Percentiles rank a stretch among this genome's conserved stretches.
phyloP scores from a whole-genome alignment of 1,139 yeast species.

The Candida mesenterica region DNA sequence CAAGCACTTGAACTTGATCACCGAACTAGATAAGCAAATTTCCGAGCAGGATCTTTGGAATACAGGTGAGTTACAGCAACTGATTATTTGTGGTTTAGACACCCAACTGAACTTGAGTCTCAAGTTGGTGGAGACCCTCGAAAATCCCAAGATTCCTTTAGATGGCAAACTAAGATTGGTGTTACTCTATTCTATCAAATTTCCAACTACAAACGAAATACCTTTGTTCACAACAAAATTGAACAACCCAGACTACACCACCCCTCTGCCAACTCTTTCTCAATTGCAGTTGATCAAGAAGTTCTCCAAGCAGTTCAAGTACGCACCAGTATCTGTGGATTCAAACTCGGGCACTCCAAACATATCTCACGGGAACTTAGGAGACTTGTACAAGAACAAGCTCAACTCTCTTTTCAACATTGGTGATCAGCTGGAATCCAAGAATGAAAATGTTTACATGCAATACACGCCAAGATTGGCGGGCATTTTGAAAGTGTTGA shows the following conservation, averaged over 20 bases:
- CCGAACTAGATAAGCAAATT: conserved; percentile 77
- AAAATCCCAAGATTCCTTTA: conserved; percentile 25
- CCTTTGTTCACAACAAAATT: conserved; percentile 26
- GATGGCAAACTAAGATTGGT: conserved; percentile 49
- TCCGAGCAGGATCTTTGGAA: conserved; percentile 68
- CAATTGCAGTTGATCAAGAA: conserved; percentile 34
- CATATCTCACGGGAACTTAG: conserved; percentile 15
- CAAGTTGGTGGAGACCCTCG: conserved; percentile 27
- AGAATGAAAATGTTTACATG: conserved; percentile 52
- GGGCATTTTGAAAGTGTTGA: conserved; percentile 27
- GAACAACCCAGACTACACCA: conserved; percentile 27
- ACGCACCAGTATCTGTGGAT: conserved; percentile 2
- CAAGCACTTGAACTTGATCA: conserved; percentile 86
- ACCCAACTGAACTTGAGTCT: conserved; percentile 28
- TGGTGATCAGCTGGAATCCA: conserved; percentile 19
- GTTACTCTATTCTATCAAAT: conserved; percentile 69
- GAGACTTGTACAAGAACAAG: conserved; percentile 26
- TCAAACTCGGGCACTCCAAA: conserved; percentile 12
- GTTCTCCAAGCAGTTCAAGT: conserved; percentile 26
- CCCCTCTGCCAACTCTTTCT: conserved; percentile 32
- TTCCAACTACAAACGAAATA: conserved; percentile 32
- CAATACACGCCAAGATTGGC: conserved; percentile 78
- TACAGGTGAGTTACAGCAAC: conserved; percentile 87
- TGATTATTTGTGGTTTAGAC: conserved; percentile 63
- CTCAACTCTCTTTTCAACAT: conserved; percentile 25